Evolutionary conservation across 345 rosid species (phyloP), one percentile per base, ranked within the genome.

Genomic region (Ceriops zippeliana): DNA sequence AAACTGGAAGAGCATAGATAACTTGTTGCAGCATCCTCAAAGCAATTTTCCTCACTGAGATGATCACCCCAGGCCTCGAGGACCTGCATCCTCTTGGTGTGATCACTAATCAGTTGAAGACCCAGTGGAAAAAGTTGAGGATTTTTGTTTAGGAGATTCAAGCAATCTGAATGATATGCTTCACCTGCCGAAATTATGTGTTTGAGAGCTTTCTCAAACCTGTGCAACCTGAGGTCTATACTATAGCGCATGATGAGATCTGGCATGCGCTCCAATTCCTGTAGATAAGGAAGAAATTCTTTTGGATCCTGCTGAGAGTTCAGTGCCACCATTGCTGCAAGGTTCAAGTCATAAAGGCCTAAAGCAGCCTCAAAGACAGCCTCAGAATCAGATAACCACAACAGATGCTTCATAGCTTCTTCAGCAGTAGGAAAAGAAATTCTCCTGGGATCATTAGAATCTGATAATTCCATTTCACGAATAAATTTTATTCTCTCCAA

Each of bases 261-360:
- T 1, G 96, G 83, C 96, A 91, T 87, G 34, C 46, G 35, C 65
- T 90, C 89, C 81, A 95, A 78, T 66, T 88, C 96, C 76, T 87
- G 92, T 61, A 95, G 97, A 78, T 84, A 91, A 70, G 99, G 99
- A 79, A 91, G 91, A 83, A 95, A 91, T 67, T 95, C 99, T 85
- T 95, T 95, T 22, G 99, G 99, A 70, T 95, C 99, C 58, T 83
- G 85, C 53, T 95, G 96, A 73, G 99, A 90, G 78, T 95, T 91
- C 77, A 91, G 79, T 63, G 99, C 98, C 81, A 95, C 99, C 57
- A 95, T 90, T 76, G 99, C 99, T 76, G 96, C 90, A 79, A 95
- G 97, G 83, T 90, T 86, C 85, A 95, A 79, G 84, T 91, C 98
- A 67, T 91, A 91, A 73, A 91, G 96, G 58, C 99, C 99, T 61